Conservation (phyloP, 306 rosid species). For the Abrus precatorius region DNA sequence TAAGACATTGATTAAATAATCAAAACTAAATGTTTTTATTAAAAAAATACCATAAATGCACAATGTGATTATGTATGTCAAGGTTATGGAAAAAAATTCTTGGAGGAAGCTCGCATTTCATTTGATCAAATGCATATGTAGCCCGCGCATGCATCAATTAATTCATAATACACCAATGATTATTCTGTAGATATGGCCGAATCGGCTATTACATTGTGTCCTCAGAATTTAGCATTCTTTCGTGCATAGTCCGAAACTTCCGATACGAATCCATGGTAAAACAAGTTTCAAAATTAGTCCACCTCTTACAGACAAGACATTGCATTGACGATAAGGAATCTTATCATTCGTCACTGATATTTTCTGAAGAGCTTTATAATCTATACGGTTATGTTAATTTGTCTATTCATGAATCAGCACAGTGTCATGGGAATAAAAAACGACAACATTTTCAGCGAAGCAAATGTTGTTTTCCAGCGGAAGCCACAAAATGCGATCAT, state of each 20-base stretch:
- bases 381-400: slow-evolving; percentile 37
- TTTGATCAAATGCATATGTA: neutral
- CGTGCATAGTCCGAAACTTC: neutral
- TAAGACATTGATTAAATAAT: no score
- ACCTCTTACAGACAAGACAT: neutral
- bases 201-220: neutral
- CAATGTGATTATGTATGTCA: neutral
- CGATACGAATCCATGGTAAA: neutral
- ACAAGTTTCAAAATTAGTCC: neutral
- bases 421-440: slow-evolving; percentile 29
- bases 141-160: neutral
- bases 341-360: neutral
- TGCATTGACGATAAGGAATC: neutral
- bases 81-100: neutral
- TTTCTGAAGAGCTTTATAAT: neutral
- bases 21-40: no score
- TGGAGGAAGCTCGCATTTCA: neutral
- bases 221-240: neutral
- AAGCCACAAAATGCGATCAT: slow-evolving; percentile 47
- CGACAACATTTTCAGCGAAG: neutral
- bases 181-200: neutral
- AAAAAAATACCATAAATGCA: no score
- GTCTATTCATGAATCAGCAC: slow-evolving; percentile 41
- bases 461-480: slow-evolving; percentile 33
- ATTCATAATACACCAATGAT: neutral